phyloP scores from a whole-genome alignment of 179 eudicot genomes.

The Corrigiola litoralis region DNA sequence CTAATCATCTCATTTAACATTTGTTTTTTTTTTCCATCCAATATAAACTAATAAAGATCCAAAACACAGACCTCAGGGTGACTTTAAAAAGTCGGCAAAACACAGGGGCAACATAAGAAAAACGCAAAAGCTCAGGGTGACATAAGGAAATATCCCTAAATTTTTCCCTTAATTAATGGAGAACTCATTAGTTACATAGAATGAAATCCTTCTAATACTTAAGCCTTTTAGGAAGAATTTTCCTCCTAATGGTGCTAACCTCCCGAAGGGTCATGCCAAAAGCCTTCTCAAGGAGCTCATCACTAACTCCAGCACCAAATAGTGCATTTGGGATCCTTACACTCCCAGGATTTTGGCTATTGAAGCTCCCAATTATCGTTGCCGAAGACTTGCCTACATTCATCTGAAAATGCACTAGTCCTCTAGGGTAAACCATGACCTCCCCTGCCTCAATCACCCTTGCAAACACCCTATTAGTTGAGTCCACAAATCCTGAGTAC shows the following conservation, averaged over 20 bases:
- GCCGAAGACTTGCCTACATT: slow-evolving; percentile 56
- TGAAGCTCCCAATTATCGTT: slow-evolving; percentile 59
- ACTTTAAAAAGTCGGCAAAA: no score
- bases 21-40: no score
- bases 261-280: slow-evolving; percentile 41
- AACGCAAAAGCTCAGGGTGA: no score
- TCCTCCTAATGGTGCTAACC: slow-evolving; percentile 37
- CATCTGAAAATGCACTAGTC: slow-evolving; percentile 66
- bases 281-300: slow-evolving; percentile 51
- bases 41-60: no score
- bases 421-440: slow-evolving; percentile 75
- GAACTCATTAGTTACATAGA: no score
- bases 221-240: slow-evolving; percentile 31
- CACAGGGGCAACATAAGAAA: no score
- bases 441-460: slow-evolving; percentile 70
- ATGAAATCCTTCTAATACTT: background rate
- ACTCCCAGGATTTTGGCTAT: slow-evolving; percentile 76
- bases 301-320: slow-evolving; percentile 44
- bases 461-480: slow-evolving; percentile 52
- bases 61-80: no score
- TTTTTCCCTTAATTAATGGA: background rate
- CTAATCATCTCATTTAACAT: no score
- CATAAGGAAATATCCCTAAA: no score
- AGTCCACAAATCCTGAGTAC: slow-evolving; percentile 71
- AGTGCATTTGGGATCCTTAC: slow-evolving; percentile 39